Conservation (phyloP, 176 grass and related monocot species). For the Oryza punctata region DNA sequence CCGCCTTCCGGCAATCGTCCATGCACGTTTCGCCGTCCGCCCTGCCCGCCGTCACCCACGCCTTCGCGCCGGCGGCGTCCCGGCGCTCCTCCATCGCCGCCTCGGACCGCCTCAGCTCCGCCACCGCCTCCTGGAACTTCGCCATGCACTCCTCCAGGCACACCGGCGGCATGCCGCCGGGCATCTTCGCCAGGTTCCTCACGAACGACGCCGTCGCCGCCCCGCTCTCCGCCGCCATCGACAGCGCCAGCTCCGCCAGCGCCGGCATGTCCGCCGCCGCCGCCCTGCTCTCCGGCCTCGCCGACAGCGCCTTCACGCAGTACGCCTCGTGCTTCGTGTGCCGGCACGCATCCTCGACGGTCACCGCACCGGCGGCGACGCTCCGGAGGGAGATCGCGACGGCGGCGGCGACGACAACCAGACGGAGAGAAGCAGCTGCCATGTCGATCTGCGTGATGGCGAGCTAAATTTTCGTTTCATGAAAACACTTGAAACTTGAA, state of each 20-base stretch:
- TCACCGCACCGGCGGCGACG: not conserved
- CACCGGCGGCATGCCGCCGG: slow-evolving; percentile 21
- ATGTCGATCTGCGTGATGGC: slow-evolving; percentile 24
- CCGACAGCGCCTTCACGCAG: slow-evolving; percentile 40
- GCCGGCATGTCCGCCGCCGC: slow-evolving; percentile 9
- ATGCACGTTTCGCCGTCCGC: slow-evolving; percentile 53
- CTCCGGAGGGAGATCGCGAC: slow-evolving; percentile 20
- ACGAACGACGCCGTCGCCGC: slow-evolving; percentile 38
- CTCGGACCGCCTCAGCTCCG: slow-evolving; percentile 49
- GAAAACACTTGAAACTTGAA: not conserved
- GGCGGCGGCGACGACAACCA: not conserved
- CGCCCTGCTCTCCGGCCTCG: slow-evolving; percentile 33
- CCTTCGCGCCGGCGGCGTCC: slow-evolving; percentile 28
- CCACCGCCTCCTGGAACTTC: slow-evolving; percentile 49
- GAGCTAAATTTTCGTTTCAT: not conserved
- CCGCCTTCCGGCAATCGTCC: slow-evolving; percentile 22
- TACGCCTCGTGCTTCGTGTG: slow-evolving; percentile 43
- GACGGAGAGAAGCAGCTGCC: slow-evolving; percentile 30
- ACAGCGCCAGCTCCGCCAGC: slow-evolving; percentile 56
- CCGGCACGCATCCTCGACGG: slow-evolving; percentile 50
- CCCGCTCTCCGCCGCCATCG: slow-evolving; percentile 41
- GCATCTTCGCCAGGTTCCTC: not conserved
- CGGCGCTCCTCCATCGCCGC: slow-evolving; percentile 36
- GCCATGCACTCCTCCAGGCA: slow-evolving; percentile 60
- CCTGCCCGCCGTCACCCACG: slow-evolving; percentile 45